Conservation (phyloP, 805 yeast genomes). For the Metschnikowia reukaufii region DNA sequence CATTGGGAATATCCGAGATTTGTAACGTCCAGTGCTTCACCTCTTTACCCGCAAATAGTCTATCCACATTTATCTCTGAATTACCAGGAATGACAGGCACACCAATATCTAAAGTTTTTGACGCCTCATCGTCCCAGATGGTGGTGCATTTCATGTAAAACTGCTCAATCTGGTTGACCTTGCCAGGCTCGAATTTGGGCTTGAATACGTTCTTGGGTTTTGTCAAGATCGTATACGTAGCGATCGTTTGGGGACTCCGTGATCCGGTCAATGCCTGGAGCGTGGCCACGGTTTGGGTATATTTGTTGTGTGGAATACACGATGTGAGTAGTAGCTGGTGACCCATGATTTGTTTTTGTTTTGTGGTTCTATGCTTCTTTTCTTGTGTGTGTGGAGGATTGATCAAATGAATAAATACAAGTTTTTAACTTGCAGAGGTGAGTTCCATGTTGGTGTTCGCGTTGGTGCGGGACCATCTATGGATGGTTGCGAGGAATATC, state of each 20-base stretch:
- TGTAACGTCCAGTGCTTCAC: constrained; percentile 58
- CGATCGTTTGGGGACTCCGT: constrained; percentile 42
- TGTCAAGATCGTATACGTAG: constrained; percentile 50
- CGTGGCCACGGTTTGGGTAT: constrained; percentile 45
- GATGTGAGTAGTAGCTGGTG: constrained; percentile 53
- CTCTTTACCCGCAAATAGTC: constrained; percentile 29
- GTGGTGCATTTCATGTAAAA: constrained; percentile 51
- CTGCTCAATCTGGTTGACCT: constrained; percentile 57
- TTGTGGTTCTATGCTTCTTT: background rate
- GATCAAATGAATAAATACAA: too few relatives aligned
- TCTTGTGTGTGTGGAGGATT: too few relatives aligned
- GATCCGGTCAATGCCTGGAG: constrained; percentile 54
- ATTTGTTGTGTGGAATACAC: constrained; percentile 42
- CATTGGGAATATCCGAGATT: constrained; percentile 71
- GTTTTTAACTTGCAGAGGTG: background rate
- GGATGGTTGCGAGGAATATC: too few relatives aligned
- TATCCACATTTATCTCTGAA: constrained; percentile 26
- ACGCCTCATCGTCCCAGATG: constrained; percentile 41
- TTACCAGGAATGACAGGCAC: constrained; percentile 25
- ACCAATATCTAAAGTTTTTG: constrained; percentile 25
- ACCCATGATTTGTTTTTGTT: constrained; percentile 37
- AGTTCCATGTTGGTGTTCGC: background rate
- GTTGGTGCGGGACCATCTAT: background rate
- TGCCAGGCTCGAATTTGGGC: constrained; percentile 56
- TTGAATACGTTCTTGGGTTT: constrained; percentile 52